A percentile compares a stretch with the other conserved stretches of the same genome.
These are phyloP conservation scores for Microsporum canis DNA, from an alignment of 2,329 filamentous ascomycete genomes.

Conservation along the genomic window DNA sequence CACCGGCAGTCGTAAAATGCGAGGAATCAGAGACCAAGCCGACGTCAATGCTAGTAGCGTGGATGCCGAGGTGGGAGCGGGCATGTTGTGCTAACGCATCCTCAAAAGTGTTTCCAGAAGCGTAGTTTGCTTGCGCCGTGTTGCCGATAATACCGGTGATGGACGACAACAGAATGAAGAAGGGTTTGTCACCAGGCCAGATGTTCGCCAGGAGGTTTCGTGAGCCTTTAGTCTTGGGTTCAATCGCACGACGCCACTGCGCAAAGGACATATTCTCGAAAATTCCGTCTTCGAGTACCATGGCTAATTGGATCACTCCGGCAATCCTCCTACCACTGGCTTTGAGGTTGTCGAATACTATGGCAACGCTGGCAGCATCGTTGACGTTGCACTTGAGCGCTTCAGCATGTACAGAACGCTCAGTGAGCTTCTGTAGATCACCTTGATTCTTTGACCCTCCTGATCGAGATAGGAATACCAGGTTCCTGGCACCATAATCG, in stretches of 20 bases:
- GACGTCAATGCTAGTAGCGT: slow-evolving; percentile 2
- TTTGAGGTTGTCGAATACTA: neutral
- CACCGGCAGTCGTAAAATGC: slow-evolving; percentile 6
- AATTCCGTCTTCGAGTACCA: slow-evolving; percentile 10
- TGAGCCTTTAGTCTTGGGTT: slow-evolving; percentile 22
- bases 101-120: slow-evolving; percentile 8
- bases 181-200: slow-evolving; percentile 11
- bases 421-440: slow-evolving; percentile 1
- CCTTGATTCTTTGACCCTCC: slow-evolving; percentile 11
- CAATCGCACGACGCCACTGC: slow-evolving; percentile 13
- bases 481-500: slow-evolving; percentile 18
- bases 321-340: too few species aligned
- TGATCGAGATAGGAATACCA: slow-evolving; percentile 24
- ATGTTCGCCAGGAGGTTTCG: slow-evolving; percentile 13
- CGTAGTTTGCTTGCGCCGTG: slow-evolving; percentile 8
- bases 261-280: neutral
- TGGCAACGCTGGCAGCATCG: neutral
- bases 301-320: slow-evolving; percentile 10
- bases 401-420: slow-evolving; percentile 10
- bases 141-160: slow-evolving; percentile 5
- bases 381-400: neutral
- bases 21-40: slow-evolving; percentile 8
- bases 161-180: slow-evolving; percentile 15
- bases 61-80: slow-evolving; percentile 8
- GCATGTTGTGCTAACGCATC: slow-evolving; percentile 12